A percentile compares a stretch with the other conserved stretches of the same genome.
These are phyloP conservation scores for Cyclocybe cylindracea DNA, from an alignment of 768 basidiomycete species.

Conservation along the genomic window DNA sequence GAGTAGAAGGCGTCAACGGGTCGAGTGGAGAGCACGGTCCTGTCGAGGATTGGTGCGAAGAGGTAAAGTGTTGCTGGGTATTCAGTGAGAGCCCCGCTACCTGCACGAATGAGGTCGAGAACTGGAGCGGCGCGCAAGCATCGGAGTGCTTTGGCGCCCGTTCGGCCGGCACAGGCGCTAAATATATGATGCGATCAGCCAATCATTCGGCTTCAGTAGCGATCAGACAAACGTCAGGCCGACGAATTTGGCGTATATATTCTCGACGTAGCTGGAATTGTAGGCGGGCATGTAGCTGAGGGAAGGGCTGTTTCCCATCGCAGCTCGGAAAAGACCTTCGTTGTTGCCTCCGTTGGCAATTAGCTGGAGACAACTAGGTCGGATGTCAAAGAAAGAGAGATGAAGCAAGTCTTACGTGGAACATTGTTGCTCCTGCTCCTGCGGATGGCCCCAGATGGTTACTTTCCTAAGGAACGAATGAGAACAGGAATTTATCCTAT, in stretches of 20 bases:
- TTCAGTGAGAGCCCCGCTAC: too few relatives aligned
- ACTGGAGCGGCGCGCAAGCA: conserved; percentile 23
- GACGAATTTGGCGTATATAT: conserved; percentile 35
- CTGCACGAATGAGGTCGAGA: too few relatives aligned
- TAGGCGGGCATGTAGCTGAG: conserved; percentile 34
- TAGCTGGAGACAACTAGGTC: conserved; percentile 22
- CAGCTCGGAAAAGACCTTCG: conserved; percentile 38
- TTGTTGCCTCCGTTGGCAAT: conserved; percentile 38
- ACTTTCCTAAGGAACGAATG: conserved; percentile 27
- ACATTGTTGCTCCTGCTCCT: conserved; percentile 43
- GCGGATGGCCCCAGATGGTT: conserved; percentile 46
- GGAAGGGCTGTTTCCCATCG: conserved; percentile 46
- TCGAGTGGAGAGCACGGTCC: too few relatives aligned
- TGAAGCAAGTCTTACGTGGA: conserved; percentile 27
- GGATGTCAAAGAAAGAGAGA: too few relatives aligned
- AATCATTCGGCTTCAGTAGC: not conserved
- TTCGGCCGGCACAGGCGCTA: conserved; percentile 25
- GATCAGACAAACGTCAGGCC: conserved; percentile 30
- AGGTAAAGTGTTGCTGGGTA: too few relatives aligned
- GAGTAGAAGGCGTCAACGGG: too few relatives aligned
- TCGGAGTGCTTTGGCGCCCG: conserved; percentile 20
- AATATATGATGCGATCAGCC: not conserved
- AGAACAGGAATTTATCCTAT: not conserved
- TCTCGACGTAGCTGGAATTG: conserved; percentile 32
- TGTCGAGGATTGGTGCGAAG: too few relatives aligned